Conservation (phyloP, 148 eudicot species). For the Spergularia bocconei region DNA sequence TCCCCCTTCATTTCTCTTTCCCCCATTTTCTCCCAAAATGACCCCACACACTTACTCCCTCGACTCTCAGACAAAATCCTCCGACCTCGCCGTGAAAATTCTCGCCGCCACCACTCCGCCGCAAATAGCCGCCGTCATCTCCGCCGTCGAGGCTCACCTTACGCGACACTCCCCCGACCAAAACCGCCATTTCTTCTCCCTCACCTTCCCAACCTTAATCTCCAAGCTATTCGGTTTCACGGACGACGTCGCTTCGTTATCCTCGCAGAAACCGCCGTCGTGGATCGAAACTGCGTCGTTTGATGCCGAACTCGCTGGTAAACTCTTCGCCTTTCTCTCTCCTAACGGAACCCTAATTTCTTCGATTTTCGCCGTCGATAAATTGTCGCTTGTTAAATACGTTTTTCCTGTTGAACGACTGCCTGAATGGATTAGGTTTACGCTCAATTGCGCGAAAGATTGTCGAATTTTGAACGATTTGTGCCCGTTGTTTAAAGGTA, state of each 20-base stretch:
- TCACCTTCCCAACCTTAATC: slow-evolving; percentile 74
- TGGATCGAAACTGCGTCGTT: slow-evolving; percentile 58
- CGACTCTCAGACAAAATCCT: slow-evolving; percentile 67
- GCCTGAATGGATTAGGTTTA: slow-evolving; percentile 79
- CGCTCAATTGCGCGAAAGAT: slow-evolving; percentile 50
- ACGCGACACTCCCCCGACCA: slow-evolving; percentile 66
- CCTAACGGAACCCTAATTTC: slow-evolving; percentile 60
- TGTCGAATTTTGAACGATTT: slow-evolving; percentile 48
- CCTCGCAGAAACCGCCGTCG: slow-evolving; percentile 31
- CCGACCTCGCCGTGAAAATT: slow-evolving; percentile 64
- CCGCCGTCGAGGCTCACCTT: slow-evolving; percentile 60
- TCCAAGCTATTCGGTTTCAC: slow-evolving; percentile 70
- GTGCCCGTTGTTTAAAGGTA: slow-evolving; percentile 63
- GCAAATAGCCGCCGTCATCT: slow-evolving; percentile 54
- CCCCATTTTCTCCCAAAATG: slow-evolving; percentile 32
- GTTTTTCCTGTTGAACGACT: slow-evolving; percentile 76
- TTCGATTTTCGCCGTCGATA: slow-evolving; percentile 66
- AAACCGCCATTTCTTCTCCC: slow-evolving; percentile 78
- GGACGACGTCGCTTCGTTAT: slow-evolving; percentile 43
- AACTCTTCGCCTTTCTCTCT: slow-evolving; percentile 50
- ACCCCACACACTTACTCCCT: slow-evolving; percentile 57
- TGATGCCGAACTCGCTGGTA: slow-evolving; percentile 49
- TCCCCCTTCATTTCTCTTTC: neutral
- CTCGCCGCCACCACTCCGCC: slow-evolving; percentile 52
- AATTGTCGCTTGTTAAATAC: slow-evolving; percentile 62